Conservation (phyloP, 169 alveolate genomes). For the Eimeria necatrix region DNA sequence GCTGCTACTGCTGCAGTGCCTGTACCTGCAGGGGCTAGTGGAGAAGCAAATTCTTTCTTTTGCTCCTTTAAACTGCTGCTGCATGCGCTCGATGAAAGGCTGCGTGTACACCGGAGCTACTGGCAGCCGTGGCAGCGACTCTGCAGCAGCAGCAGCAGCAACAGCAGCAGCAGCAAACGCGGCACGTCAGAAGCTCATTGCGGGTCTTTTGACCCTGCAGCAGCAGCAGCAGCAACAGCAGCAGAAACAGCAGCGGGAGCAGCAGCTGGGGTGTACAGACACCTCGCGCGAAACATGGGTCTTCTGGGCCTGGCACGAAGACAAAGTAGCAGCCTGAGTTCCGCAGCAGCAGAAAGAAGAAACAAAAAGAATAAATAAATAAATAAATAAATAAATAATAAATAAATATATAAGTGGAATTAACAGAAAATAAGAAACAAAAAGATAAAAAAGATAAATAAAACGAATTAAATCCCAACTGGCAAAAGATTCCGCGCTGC, state of each 20-base stretch:
- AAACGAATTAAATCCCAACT: too few species aligned
- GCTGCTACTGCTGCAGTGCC: slow-evolving; percentile 22
- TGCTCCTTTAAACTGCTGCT: slow-evolving; percentile 26
- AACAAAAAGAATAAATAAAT: not conserved
- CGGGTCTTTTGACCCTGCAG: not conserved
- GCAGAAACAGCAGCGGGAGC: not conserved
- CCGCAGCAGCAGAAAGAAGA: not conserved
- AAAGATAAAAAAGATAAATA: too few species aligned
- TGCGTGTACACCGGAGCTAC: slow-evolving; percentile 49
- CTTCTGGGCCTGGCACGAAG: slow-evolving; percentile 61
- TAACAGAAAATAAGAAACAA: too few species aligned
- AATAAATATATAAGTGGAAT: too few species aligned
- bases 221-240: not conserved
- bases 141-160: slow-evolving; percentile 71
- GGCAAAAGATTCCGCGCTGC: too few species aligned
- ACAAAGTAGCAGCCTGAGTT: slow-evolving; percentile 28
- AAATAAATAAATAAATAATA: too few species aligned
- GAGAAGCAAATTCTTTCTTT: slow-evolving; percentile 66
- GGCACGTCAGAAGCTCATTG: not conserved
- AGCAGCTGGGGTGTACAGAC: slow-evolving; percentile 30
- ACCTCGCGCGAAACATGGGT: slow-evolving; percentile 53
- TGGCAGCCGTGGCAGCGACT: slow-evolving; percentile 75
- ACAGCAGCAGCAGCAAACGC: slow-evolving; percentile 29
- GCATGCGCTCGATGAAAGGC: slow-evolving; percentile 49
- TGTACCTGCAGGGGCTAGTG: slow-evolving; percentile 75